Evolutionary conservation across 108 stramenopile species (phyloP), one percentile per base, ranked within the genome.

Genomic region (Nitzschia putrida): DNA sequence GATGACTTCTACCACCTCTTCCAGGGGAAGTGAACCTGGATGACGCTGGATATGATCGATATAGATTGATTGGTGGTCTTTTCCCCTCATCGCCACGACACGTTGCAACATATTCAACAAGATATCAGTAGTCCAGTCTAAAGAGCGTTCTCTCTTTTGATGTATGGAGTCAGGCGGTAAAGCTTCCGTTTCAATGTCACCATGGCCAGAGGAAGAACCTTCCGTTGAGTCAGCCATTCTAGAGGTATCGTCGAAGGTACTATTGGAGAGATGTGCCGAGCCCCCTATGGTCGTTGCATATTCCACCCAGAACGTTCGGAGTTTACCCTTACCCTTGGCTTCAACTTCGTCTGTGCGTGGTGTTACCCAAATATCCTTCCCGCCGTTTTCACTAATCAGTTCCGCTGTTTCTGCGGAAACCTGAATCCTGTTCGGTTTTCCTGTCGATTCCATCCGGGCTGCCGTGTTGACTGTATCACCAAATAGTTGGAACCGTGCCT

Each of bases 401-500:
- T 3, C 26, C 1, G 68, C 67, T 13, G 74, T 75, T 23, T 59
- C 42, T 24, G 57, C 14, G 10, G 74, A 75, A 10, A 68, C 14
- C 24, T 75, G 74, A 24, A 75, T 75, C 13, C 40, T 49, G 11
- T 66, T 54, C 29, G 12, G n/a, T 16, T 51, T 7, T 1, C 68
- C 74, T 14, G 57, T 75, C 42, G 51, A 54, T 38, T 75, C 74
- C 67, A 69, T 75, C 18, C 72, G 20, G 2, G 53, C 39, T 8
- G 65, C 72, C 0, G 85, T 86, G 59, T 86, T 86, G 54, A 85
- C 77, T 49, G 47, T 49, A 18, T 49, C 47, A 18, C 47, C 47
- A 49, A 49, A 77, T 1, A 77, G 61, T 63, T 77, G 76, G 26
- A 77, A 77, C n/a, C 76, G 47, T 25, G 76, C 55, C 21, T 51